Conservation (phyloP, 2,329 filamentous ascomycete genomes). For the Pseudocercospora fuligena region DNA sequence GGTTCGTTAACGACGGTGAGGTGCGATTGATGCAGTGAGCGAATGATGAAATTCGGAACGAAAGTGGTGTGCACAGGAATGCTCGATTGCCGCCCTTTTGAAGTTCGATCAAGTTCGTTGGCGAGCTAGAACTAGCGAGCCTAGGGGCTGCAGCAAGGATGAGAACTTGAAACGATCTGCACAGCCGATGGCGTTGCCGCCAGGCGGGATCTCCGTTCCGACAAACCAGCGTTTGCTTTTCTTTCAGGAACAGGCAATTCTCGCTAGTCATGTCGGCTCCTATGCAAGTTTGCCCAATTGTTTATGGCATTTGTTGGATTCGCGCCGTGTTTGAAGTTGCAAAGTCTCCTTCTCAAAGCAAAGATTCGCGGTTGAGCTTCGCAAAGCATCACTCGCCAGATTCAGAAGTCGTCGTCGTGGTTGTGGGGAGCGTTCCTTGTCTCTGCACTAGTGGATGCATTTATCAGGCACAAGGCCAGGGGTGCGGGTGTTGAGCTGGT, state of each 20-base stretch:
- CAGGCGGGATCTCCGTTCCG: slow-evolving; percentile 1
- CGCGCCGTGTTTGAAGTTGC: neutral
- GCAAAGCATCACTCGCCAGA: neutral
- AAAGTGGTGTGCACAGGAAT: slow-evolving; percentile 13
- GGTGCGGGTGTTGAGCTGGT: neutral
- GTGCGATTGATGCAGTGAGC: slow-evolving; percentile 16
- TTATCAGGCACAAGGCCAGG: slow-evolving; percentile 3
- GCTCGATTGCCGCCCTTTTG: slow-evolving; percentile 12
- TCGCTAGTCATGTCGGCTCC: neutral
- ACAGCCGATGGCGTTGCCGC: slow-evolving; percentile 4
- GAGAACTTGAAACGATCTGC: slow-evolving; percentile 17
- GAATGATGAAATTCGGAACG: neutral
- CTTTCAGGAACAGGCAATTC: slow-evolving; percentile 7
- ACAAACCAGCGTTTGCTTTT: neutral
- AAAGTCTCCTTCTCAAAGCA: neutral
- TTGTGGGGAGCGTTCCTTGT: slow-evolving; percentile 6
- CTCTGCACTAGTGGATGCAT: neutral
- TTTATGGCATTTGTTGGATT: neutral
- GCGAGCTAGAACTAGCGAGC: slow-evolving; percentile 13
- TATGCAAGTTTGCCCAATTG: neutral
- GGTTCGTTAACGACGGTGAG: slow-evolving; percentile 20
- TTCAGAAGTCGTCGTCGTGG: slow-evolving; percentile 7
- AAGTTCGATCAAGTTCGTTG: slow-evolving; percentile 14
- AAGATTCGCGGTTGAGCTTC: neutral
- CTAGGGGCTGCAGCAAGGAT: slow-evolving; percentile 10